Conservation (phyloP, 2,329 filamentous ascomycete genomes). For the Aureobasidium uvarum region DNA sequence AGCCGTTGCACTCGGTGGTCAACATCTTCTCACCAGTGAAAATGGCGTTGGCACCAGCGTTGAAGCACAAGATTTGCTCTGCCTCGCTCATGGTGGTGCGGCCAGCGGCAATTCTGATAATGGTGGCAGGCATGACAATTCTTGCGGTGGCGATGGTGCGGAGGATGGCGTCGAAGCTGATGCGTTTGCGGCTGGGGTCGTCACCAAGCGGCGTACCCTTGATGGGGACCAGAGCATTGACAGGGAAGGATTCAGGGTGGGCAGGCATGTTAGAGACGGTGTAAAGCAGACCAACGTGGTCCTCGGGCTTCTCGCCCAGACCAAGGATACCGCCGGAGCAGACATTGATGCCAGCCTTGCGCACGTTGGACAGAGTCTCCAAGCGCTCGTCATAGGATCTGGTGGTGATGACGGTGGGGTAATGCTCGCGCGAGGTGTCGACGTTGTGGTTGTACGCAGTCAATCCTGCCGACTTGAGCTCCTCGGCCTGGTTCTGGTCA, state of each 20-base stretch:
- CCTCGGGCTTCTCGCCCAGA: conserved; percentile 72
- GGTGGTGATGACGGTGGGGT: conserved; percentile 81
- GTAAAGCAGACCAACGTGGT: conserved; percentile 79
- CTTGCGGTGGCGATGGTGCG: conserved; percentile 81
- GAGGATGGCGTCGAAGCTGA: conserved; percentile 74
- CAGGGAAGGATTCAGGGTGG: conserved; percentile 87
- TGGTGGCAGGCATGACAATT: conserved; percentile 78
- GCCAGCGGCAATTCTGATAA: conserved; percentile 82
- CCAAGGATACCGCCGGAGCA: conserved; percentile 88
- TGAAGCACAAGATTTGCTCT: conserved; percentile 85
- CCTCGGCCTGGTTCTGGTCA: conserved; percentile 62
- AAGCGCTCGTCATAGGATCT: conserved; percentile 84
- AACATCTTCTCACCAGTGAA: conserved; percentile 96
- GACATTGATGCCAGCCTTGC: conserved; percentile 83
- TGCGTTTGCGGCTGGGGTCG: conserved; percentile 51
- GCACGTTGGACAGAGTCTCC: conserved; percentile 73
- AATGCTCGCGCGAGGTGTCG: conserved; percentile 86
- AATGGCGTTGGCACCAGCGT: conserved; percentile 89
- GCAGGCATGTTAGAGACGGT: conserved; percentile 76
- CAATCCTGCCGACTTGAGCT: conserved; percentile 78
- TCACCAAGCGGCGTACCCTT: conserved; percentile 84
- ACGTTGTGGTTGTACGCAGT: conserved; percentile 96
- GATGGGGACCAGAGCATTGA: conserved; percentile 88
- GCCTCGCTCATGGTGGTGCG: conserved; percentile 82
- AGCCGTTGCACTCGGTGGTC: conserved; percentile 86